Evolutionary conservation across 495 filamentous ascomycete species (phyloP).

Genomic region (Neurospora intermedia): DNA sequence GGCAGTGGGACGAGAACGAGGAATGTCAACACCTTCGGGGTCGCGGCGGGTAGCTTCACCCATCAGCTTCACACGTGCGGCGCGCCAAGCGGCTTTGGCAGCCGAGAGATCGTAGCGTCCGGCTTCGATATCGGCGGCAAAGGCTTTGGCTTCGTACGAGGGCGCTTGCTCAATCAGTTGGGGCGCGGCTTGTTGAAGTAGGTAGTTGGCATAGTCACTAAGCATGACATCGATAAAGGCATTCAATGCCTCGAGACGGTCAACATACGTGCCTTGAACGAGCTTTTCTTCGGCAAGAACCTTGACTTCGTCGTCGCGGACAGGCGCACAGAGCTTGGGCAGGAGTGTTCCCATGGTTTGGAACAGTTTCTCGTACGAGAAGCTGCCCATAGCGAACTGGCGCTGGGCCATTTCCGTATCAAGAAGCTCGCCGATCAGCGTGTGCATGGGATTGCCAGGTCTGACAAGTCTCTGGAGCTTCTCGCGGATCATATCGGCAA

Average conservation of each 20-base stretch:
- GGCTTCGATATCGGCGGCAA: constrained; percentile 57
- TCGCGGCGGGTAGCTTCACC: constrained; percentile 65
- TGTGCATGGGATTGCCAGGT: constrained; percentile 70
- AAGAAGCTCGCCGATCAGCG: constrained; percentile 72
- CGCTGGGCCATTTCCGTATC: constrained; percentile 66
- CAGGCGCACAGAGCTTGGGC: constrained; percentile 89
- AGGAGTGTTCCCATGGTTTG: constrained; percentile 76
- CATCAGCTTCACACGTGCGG: constrained; percentile 54
- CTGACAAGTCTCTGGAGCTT: constrained; percentile 76
- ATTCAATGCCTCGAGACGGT: constrained; percentile 72
- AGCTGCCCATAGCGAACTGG: constrained; percentile 70
- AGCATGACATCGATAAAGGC: constrained; percentile 81
- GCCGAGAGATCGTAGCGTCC: constrained; percentile 47
- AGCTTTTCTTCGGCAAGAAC: constrained; percentile 61
- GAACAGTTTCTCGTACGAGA: constrained; percentile 93
- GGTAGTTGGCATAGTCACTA: constrained; percentile 93
- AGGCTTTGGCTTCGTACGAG: constrained; percentile 69
- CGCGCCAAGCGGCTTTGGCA: constrained; percentile 62
- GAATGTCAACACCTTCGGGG: constrained; percentile 51
- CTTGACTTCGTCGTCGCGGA: constrained; percentile 76
- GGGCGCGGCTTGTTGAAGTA: constrained; percentile 71
- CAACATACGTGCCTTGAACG: constrained; percentile 63
- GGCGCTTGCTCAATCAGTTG: constrained; percentile 70
- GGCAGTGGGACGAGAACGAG: constrained; percentile 42
- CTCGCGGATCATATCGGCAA: constrained; percentile 74